Evolutionary conservation across 176 grass and related monocot species (phyloP), one percentile per base, ranked within the genome.

Genomic region (Aegilops bicornis): DNA sequence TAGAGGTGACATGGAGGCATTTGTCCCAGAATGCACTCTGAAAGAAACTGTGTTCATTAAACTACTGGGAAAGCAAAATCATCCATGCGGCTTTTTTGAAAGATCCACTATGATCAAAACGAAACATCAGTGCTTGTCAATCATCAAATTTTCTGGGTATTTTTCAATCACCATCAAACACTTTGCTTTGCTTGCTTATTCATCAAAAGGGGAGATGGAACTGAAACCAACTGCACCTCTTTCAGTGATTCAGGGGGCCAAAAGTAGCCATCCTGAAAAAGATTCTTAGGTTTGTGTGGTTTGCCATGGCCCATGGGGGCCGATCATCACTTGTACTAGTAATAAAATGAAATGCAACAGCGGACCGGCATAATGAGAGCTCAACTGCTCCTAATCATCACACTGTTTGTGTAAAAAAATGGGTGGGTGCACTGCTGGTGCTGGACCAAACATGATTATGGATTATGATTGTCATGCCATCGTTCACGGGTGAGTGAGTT

Each of bases 361-460:
- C 11, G 66, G 56, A 79, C 81, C 64, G 33, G 82, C 76, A 88
- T 61, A 77, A 80, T 77, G 83, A 88, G 82, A 42, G 78, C 78
- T 85, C 86, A 82, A 88, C 42, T 43, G 50, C 89, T 84, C 82
- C 33, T 85, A 82, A 91, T 87, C 39, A 91, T 88, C 69, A 85
- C 69, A 25, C n/a, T 65, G 70, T 82, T 85, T 52, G 63, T 72
- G 82, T 91, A 85, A 59, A 22, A 88, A 59, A 88, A 3, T 77
- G 2, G 69, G 67, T 35, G 85, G 22, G 61, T 80, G 69, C 60
- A 19, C 2, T 54, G 50, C 1, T 88, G 77, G 77, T 83, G 82
- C 86, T 42, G 40, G 40, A 3, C 40, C 40, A 42, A 61, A 77
- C 59, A 85, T 77, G 72, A 86, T 91, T 91, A 81, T 88, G 77